A percentile compares a stretch with the other conserved stretches of the same genome.
These are phyloP conservation scores for Davidsoniella neocaledoniae DNA, from an alignment of 2,329 filamentous ascomycete genomes.

Conservation along the genomic window DNA sequence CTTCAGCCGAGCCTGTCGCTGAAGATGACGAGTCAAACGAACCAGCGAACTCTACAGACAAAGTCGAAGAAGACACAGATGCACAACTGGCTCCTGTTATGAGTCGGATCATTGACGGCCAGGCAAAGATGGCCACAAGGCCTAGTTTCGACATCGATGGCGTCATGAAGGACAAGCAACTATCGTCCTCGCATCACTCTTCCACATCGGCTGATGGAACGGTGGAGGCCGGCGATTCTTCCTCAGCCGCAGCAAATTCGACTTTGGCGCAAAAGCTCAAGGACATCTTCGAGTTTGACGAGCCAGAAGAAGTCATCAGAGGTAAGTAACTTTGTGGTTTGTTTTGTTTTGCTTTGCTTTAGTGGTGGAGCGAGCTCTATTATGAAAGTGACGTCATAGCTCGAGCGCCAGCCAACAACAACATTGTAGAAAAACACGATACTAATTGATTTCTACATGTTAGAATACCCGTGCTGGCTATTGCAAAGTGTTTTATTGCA, in stretches of 20 bases:
- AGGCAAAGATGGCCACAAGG: conserved; percentile 42
- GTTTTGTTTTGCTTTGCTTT: conserved; percentile 3
- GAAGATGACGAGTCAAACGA: not conserved
- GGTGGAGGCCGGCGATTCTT: no score
- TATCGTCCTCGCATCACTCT: not conserved
- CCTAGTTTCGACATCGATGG: conserved; percentile 40
- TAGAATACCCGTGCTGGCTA: conserved; percentile 86
- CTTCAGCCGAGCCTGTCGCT: conserved; percentile 14
- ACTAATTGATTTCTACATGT: conserved; percentile 12
- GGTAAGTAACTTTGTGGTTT: conserved; percentile 25
- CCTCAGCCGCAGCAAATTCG: conserved; percentile 21
- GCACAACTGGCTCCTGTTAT: conserved; percentile 46
- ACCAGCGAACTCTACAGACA: no score
- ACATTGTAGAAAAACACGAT: not conserved
- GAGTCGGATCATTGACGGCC: conserved; percentile 60
- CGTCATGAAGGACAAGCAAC: conserved; percentile 17
- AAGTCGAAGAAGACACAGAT: not conserved
- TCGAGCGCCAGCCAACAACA: no score
- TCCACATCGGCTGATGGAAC: not conserved
- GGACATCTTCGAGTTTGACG: conserved; percentile 73
- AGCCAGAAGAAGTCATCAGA: conserved; percentile 68
- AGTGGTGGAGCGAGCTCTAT: no score
- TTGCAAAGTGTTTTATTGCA: conserved; percentile 82
- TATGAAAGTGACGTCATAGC: conserved; percentile 8
- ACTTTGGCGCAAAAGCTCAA: conserved; percentile 55